These are phyloP conservation scores for Fraxinus sp. DNA, from an alignment of 305 asterid species.

Conservation along the genomic window DNA sequence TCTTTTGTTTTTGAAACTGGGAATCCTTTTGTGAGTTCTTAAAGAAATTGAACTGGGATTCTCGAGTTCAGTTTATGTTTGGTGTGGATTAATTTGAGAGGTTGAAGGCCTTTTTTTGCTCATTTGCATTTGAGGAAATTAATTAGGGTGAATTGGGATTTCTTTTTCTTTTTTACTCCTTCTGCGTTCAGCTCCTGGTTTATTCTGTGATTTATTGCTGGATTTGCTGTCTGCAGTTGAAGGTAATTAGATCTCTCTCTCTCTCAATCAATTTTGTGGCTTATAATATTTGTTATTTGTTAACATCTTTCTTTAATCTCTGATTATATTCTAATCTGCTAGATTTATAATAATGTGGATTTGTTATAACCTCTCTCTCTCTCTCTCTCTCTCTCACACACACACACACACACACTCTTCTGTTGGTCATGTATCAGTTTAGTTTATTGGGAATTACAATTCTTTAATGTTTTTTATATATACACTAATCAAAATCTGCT, in stretches of 20 bases:
- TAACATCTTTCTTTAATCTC: constrained; percentile 15
- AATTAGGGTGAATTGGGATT: constrained; percentile 17
- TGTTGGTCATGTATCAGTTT: neutral
- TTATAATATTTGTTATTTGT: no score
- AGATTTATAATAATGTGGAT: neutral
- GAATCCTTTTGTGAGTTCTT: neutral
- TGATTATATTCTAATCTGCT: constrained; percentile 1
- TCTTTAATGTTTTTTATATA: neutral
- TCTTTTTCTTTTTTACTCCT: neutral
- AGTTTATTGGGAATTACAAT: neutral
- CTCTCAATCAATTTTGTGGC: neutral
- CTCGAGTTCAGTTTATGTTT: neutral
- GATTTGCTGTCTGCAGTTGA: constrained; percentile 14
- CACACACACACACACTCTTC: neutral
- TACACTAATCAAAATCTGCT: neutral
- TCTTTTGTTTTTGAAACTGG: constrained; percentile 13
- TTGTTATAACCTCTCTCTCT: neutral
- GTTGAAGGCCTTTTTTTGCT: constrained; percentile 3
- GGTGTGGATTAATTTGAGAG: neutral
- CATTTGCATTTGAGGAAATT: constrained; percentile 2
- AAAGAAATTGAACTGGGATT: neutral
- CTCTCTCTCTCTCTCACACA: neutral
- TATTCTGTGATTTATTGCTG: constrained; percentile 15
- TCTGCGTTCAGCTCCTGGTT: constrained; percentile 11
- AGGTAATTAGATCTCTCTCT: constrained; percentile 1